phyloP scores from a whole-genome alignment of 208 protist species.

The Acanthamoeba castellanii region DNA sequence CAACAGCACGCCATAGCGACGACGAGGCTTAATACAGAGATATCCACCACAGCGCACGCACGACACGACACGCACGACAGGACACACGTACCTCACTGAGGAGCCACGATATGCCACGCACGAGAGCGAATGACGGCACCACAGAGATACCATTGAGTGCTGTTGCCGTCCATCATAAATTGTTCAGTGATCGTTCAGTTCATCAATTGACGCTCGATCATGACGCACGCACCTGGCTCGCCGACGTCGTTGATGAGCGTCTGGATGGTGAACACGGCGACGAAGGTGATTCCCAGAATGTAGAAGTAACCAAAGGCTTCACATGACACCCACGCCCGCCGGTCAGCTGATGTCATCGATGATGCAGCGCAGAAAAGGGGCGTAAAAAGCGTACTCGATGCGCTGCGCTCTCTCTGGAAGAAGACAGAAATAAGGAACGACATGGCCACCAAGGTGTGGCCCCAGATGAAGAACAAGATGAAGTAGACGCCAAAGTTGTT shows the following conservation, averaged over 20 bases:
- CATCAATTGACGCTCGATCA: background rate
- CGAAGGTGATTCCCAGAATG: slow-evolving; percentile 18
- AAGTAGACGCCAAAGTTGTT: slow-evolving; percentile 49
- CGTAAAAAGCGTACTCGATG: background rate
- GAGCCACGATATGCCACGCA: background rate
- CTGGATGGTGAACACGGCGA: slow-evolving; percentile 32
- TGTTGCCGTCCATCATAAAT: background rate
- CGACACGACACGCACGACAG: too few species aligned
- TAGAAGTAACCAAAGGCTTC: slow-evolving; percentile 40
- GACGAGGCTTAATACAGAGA: background rate
- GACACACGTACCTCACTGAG: background rate
- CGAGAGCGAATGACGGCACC: background rate
- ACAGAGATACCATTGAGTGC: background rate
- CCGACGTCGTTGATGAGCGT: slow-evolving; percentile 1
- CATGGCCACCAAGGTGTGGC: slow-evolving; percentile 65
- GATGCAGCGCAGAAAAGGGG: background rate
- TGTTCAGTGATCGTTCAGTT: too few species aligned
- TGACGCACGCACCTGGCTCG: background rate
- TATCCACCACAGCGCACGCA: too few species aligned
- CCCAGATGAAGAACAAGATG: slow-evolving; percentile 74
- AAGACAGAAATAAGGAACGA: slow-evolving; percentile 70
- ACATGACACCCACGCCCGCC: background rate
- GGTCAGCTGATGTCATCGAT: background rate
- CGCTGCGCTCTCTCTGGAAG: slow-evolving; percentile 40
- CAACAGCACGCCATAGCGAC: background rate